Base-by-base conservation (phyloP, 805 yeast species). In the Yamadazyma tumulicola region DNA sequence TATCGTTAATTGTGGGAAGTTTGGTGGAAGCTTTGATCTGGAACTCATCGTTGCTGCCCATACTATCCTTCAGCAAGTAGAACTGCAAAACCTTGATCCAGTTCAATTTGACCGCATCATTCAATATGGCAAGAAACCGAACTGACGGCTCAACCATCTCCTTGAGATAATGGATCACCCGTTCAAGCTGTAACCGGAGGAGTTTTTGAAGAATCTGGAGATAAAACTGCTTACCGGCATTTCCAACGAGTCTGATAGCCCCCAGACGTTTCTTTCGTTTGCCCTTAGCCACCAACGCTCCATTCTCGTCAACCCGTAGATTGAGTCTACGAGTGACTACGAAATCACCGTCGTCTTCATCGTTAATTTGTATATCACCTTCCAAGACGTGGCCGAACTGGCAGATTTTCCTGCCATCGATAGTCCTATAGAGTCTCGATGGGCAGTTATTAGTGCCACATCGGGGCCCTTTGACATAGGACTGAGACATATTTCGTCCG, bases 381-480 rank as follows among this genome's bases (percentile, higher is more conserved):
- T 81, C 91, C 57, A 77, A 75, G 14, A 89, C 88, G 59, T 91
- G 98, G 4, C 97, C 97, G 51, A 75, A 82, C 49, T 85, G 91
- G 55, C 98, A 91, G 8, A 89, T 81, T 37, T 79, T 72, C 32
- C 76, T 76, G 17, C 98, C 98, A 49, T 84, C 86, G 3, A 77
- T 62, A 19, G 75, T 57, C 32, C 81, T 71, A 77, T 86, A 91
- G 32, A 81, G 71, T 24, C 78, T 63, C 1, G 96, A 84, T 4
- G 84, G 77, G 59, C 98, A 91, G 64, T 91, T 91, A 43, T 84
- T 89, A 2, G 80, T 79, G 1, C 97, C 97, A 69, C 98, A 91
- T 4, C 81, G 60, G 4, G 85, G 81, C 2, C 98, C 97, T 46
- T 79, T 67, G 26, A 71, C 67, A 77, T 79, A 82, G 7, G 38